A percentile compares a stretch with the other conserved stretches of the same genome.
Conservation (phyloP, 2,329 filamentous ascomycete species). For the Dactylellina drechsleri region DNA sequence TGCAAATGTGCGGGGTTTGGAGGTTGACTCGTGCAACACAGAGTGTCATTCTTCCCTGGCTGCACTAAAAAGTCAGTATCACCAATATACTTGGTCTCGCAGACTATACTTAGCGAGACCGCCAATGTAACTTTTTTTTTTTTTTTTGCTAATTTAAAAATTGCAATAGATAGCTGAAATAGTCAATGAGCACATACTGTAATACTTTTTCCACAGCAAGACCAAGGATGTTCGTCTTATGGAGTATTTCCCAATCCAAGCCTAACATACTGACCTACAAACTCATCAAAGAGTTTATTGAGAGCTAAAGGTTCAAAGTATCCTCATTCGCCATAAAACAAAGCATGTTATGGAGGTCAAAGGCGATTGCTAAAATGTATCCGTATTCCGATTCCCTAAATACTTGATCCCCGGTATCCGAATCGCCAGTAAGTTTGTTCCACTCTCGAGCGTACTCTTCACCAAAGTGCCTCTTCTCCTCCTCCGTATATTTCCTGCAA, state of each 20-base stretch:
- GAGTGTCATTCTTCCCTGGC: too few species aligned
- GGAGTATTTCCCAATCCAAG: conserved; percentile 33
- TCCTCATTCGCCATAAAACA: conserved; percentile 56
- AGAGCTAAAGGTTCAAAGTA: conserved; percentile 55
- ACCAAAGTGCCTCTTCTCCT: conserved; percentile 57
- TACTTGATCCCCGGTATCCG: conserved; percentile 56
- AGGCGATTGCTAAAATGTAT: conserved; percentile 56
- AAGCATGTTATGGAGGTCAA: conserved; percentile 58
- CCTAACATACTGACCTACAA: conserved; percentile 54
- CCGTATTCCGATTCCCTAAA: conserved; percentile 57
- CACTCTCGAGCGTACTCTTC: conserved; percentile 56
- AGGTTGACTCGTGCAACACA: too few species aligned
- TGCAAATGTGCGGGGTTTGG: too few species aligned
- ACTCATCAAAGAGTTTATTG: conserved; percentile 57
- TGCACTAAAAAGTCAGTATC: too few species aligned
- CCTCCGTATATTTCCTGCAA: conserved; percentile 55
- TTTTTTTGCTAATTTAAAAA: too few species aligned
- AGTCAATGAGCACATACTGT: too few species aligned
- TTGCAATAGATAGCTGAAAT: too few species aligned
- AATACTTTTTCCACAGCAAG: too few species aligned
- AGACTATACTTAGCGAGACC: too few species aligned
- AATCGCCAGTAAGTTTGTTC: conserved; percentile 56
- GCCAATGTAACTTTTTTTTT: too few species aligned
- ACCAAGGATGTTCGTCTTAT: too few species aligned
- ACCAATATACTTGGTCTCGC: too few species aligned